Conservation (phyloP, 1,139 yeast species). For the Meyerozyma elateridarum region DNA sequence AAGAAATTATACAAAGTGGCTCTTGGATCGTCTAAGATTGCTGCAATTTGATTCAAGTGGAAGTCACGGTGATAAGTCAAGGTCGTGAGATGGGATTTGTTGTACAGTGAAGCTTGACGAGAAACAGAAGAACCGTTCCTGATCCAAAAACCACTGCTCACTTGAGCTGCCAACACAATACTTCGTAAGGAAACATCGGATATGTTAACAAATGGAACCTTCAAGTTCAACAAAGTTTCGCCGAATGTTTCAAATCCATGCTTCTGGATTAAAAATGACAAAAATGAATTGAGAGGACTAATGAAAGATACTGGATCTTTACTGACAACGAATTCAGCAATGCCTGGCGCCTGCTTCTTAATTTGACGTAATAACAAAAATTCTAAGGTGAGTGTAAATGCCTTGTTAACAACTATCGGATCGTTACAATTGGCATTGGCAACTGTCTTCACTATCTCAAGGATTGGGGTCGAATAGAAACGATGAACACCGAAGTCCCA, state of each 20-base stretch:
- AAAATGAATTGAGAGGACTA: conserved; percentile 55
- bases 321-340: conserved; percentile 43
- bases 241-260: conserved; percentile 22
- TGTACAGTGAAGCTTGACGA: conserved; percentile 40
- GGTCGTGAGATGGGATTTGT: conserved; percentile 33
- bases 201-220: conserved; percentile 32
- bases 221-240: conserved; percentile 13
- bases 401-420: conserved; percentile 16
- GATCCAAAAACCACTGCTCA: conserved; percentile 82
- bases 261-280: conserved; percentile 37
- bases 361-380: conserved; percentile 22
- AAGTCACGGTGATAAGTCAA: conserved; percentile 42
- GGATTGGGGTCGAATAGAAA: conserved; percentile 43
- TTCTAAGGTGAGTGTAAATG: conserved; percentile 19
- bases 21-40: conserved; percentile 41
- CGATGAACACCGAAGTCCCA: conserved; percentile 45
- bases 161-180: conserved; percentile 67
- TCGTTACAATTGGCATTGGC: conserved; percentile 29
- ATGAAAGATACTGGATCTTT: conserved; percentile 49
- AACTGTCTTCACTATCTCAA: conserved; percentile 41
- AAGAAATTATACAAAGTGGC: conserved; percentile 43
- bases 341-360: conserved; percentile 29
- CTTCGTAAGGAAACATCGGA: conserved; percentile 58
- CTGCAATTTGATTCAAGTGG: conserved; percentile 52
- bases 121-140: conserved; percentile 65